Evolutionary conservation across 129 eudicot species (phyloP), one percentile per base, ranked within the genome.

Genomic region (Pulicaria dysenterica): DNA sequence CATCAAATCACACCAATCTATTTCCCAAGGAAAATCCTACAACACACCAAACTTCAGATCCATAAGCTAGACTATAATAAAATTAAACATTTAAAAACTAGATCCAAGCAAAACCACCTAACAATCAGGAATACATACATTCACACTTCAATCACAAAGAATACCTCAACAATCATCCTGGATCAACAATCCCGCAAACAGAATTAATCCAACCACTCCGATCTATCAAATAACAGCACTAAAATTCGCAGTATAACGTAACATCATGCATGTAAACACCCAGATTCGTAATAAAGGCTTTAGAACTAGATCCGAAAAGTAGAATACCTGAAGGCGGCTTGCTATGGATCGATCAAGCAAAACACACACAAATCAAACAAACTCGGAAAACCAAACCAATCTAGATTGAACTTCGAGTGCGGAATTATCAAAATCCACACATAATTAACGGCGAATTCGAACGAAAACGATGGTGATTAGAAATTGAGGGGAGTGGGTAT

Each of bases 231-330:
- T 53, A 5, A 68, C 37, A 42, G 9, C 37, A 43, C 59, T 8
- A 53, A 51, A 40, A 51, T 5, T 17, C 24, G 43, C 61, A 62
- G 15, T 49, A 14, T 13, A 46, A 12, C 70, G 12, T 38, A 54
- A 45, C 7, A 58, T 58, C 76, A 15, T 67, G 55, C 76, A 81
- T 37, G 67, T 41, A 58, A 54, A 58, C 67, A 44, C 47, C 10
- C 59, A 38, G 74, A 74, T 45, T 41, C 81, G 46, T 19, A 38
- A 39, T 3, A 69, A 69, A 36, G 66, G 62, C 64, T 66, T 72
- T 60, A 74, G 3, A 46, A 67, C 7, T 6, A 65, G 75, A 77
- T 84, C 92, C 86, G 59, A 24, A 14, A 24, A 59, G 70, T 58
- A 80, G 82, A 76, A 75, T 64, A 77, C 48, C 67, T 53, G 19